Evolutionary conservation across 257 asterid species (phyloP), one percentile per base, ranked within the genome.

Genomic region (Ocimum tenuiflorum): DNA sequence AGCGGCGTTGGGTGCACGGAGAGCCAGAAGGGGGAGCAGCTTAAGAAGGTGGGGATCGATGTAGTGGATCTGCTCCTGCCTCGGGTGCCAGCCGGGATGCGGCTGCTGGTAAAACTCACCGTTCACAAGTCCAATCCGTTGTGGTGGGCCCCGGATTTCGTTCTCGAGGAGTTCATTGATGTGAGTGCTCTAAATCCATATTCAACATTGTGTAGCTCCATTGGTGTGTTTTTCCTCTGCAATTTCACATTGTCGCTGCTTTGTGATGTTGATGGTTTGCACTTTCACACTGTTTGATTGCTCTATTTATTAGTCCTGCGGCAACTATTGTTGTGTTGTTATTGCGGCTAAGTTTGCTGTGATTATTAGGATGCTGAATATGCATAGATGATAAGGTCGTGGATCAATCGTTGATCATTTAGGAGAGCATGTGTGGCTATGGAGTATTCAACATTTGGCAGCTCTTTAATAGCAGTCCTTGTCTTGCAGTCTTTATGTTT

Each of bases 1-100:
- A 82, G 91, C 20, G 95, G 91, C 61, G 77, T 86, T 0, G 80
- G 75, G 15, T 82, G 85, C 62, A 65, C 82, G 15, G 79, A 70
- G 72, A 84, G 74, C 17, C 80, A 75, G 74, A 79, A 82, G 65
- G 48, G 20, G 58, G 81, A 75, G 69, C 87, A 80, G 69, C 38
- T 84, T 46, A 63, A 72, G 0, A 80, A 12, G n/a, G 52, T 86
- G 14, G 89, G 83, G 7, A 41, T 76, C 57, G 68, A 79, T 69
- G 65, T 71, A 51, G 60, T 75, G 55, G 91, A 84, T 55, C 18
- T 86, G 58, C 69, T 86, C 3, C 65, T 84, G 27, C 95, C 95
- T 20, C 81, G 71, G 15, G 75, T 63, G 11, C 82, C 87, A 7
- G 84, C 71, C 27, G 88, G 84, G 62, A 45, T 86, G 8, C 77